Evolutionary conservation across 2,329 filamentous ascomycete species (phyloP).

Genomic region (Salinomyces thailandicus): DNA sequence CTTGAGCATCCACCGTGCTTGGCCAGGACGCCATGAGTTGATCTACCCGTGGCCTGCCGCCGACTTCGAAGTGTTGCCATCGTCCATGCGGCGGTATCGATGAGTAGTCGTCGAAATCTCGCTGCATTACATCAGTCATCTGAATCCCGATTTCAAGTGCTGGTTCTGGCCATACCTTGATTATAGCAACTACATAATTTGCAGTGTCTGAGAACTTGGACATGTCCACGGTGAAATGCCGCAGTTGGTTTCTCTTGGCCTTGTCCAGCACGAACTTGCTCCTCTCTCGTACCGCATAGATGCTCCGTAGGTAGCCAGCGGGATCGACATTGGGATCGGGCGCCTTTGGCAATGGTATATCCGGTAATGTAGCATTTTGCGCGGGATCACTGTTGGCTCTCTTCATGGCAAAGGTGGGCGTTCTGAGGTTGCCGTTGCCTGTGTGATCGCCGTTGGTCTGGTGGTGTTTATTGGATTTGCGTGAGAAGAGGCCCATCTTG

Average conservation of each 20-base stretch:
- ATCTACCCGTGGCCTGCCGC: slow-evolving; percentile 61
- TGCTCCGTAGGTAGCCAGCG: slow-evolving; percentile 79
- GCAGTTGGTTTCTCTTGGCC: slow-evolving; percentile 64
- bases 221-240: slow-evolving; percentile 84
- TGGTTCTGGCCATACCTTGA: slow-evolving; percentile 55
- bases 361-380: slow-evolving; percentile 38
- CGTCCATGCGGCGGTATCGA: slow-evolving; percentile 77
- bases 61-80: slow-evolving; percentile 77
- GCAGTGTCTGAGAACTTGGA: slow-evolving; percentile 74
- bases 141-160: neutral
- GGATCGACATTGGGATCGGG: slow-evolving; percentile 84
- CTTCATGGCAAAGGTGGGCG: slow-evolving; percentile 22
- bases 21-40: slow-evolving; percentile 62
- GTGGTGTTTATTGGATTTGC: slow-evolving; percentile 26
- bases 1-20: slow-evolving; percentile 56
- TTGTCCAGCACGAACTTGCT: slow-evolving; percentile 63
- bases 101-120: slow-evolving; percentile 60
- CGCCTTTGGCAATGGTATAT: slow-evolving; percentile 69
- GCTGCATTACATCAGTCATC: slow-evolving; percentile 32
- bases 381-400: slow-evolving; percentile 28
- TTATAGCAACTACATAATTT: slow-evolving; percentile 79
- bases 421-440: slow-evolving; percentile 23
- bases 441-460: slow-evolving; percentile 5
- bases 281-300: slow-evolving; percentile 76
- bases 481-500: slow-evolving; percentile 44